A percentile compares a stretch with the other conserved stretches of the same genome.
phyloP scores from a whole-genome alignment of 306 rosid species.

The Acmispon strigosus region DNA sequence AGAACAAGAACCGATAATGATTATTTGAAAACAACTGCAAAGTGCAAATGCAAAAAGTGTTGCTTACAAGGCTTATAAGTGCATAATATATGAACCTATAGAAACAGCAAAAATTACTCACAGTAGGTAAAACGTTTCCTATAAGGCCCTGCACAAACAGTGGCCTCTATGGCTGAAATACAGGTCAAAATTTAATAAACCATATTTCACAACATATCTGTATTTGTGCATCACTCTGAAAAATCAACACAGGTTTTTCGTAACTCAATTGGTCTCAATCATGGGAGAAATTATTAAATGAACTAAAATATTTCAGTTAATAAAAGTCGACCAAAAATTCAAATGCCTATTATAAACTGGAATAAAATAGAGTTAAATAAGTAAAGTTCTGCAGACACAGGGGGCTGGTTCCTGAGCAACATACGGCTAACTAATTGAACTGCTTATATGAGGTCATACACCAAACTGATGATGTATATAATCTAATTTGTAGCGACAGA shows the following conservation, averaged over 20 bases:
- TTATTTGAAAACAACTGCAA: not conserved
- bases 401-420: not conserved
- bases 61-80: not conserved
- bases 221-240: not conserved
- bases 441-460: not conserved
- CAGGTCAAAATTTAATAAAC: not conserved
- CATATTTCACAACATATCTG: not conserved
- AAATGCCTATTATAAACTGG: no score
- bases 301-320: no score
- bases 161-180: not conserved
- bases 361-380: no score
- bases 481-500: constrained; percentile 2
- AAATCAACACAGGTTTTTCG: not conserved
- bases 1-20: not conserved
- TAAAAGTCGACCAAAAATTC: no score
- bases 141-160: not conserved
- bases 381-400: no score
- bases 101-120: not conserved
- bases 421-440: not conserved
- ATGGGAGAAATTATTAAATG: no score
- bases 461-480: not conserved
- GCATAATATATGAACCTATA: not conserved
- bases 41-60: not conserved
- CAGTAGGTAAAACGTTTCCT: not conserved
- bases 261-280: no score